Evolutionary conservation across 2,329 filamentous ascomycete genomes (phyloP).

Genomic region (Tolypocladium album): DNA sequence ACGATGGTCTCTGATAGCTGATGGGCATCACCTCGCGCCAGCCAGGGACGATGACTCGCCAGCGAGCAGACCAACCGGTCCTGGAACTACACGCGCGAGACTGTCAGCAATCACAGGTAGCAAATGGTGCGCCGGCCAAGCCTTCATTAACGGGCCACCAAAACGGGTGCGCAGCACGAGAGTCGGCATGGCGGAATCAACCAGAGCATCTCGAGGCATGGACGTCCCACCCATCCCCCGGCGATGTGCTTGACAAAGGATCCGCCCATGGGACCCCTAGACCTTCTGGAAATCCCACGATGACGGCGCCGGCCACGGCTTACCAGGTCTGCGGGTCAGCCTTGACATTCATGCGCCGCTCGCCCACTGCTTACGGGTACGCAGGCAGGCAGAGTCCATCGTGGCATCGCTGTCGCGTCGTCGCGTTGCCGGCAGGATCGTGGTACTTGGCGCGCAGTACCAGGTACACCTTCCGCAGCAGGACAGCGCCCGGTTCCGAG

Average conservation of each 20-base stretch:
- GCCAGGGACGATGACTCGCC: not conserved
- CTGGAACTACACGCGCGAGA: not conserved
- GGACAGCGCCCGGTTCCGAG: constrained; percentile 3
- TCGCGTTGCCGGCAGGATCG: not conserved
- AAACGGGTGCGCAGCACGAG: not conserved
- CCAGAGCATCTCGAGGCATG: not conserved
- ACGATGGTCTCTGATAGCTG: not conserved
- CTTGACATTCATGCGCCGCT: not conserved
- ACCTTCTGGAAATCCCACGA: not conserved
- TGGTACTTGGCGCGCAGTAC: not conserved
- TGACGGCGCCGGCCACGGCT: not conserved
- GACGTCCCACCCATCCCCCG: not conserved
- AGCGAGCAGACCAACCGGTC: not conserved
- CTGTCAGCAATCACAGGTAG: not conserved
- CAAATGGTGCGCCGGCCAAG: not conserved
- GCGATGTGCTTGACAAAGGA: not conserved
- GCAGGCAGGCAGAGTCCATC: not conserved
- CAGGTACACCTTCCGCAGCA: not conserved
- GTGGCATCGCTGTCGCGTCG: not conserved
- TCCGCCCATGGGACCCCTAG: not conserved
- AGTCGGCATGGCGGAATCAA: no score
- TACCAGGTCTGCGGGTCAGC: not conserved
- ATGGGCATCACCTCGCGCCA: not conserved
- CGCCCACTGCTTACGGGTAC: not conserved
- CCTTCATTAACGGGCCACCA: not conserved